These are phyloP conservation scores for Microdochium trichocladiopsis DNA, from an alignment of 2,329 filamentous ascomycete species.

Conservation along the genomic window DNA sequence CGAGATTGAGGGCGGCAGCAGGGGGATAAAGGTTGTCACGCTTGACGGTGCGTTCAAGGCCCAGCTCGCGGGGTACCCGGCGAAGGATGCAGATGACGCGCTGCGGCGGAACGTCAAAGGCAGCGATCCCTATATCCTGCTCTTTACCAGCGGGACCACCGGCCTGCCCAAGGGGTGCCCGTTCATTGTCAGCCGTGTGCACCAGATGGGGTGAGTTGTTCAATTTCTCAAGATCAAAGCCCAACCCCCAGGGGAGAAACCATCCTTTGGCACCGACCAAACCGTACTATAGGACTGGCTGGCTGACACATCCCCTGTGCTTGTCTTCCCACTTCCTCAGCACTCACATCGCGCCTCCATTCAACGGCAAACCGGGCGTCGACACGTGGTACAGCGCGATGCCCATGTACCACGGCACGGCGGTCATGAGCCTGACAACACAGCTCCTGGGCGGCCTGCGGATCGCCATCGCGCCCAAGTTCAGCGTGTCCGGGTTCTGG, in stretches of 20 bases:
- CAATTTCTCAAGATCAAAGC: conserved; percentile 5
- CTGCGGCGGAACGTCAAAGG: conserved; percentile 40
- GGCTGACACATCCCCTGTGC: no score
- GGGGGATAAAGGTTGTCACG: conserved; percentile 44
- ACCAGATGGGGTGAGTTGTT: conserved; percentile 8
- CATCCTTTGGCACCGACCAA: no score
- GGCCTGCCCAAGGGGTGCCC: conserved; percentile 63
- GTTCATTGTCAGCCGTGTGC: conserved; percentile 38
- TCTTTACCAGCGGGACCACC: conserved; percentile 68
- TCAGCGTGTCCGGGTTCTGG: conserved; percentile 64
- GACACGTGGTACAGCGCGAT: conserved; percentile 67
- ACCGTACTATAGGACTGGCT: no score
- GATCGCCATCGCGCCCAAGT: conserved; percentile 53
- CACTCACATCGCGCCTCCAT: background rate
- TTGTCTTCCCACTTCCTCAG: no score
- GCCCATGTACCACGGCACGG: conserved; percentile 67
- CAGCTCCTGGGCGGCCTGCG: conserved; percentile 41
- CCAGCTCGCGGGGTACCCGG: conserved; percentile 31
- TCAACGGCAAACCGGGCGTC: conserved; percentile 9
- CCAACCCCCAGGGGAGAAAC: no score
- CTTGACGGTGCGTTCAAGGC: conserved; percentile 35
- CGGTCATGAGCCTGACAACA: conserved; percentile 44
- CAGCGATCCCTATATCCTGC: conserved; percentile 48
- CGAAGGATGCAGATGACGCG: conserved; percentile 41
- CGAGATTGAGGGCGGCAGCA: conserved; percentile 34